phyloP scores from a whole-genome alignment of 2,329 filamentous ascomycete genomes.

The Fusarium sp. region DNA sequence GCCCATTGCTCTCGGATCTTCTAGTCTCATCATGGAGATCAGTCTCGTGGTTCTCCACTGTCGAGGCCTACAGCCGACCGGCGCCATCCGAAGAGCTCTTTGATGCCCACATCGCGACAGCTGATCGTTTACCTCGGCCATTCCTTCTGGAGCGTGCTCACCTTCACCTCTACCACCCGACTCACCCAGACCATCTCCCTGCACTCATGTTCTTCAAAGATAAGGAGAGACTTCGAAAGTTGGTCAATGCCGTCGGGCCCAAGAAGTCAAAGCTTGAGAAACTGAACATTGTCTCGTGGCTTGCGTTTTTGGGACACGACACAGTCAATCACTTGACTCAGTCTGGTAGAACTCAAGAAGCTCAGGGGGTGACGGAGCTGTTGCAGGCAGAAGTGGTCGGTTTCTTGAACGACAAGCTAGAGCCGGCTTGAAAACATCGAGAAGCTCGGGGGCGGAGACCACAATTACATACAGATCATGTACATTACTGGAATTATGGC shows the following conservation, averaged over 20 bases:
- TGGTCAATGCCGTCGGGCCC: slow-evolving; percentile 47
- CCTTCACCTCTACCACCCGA: slow-evolving; percentile 69
- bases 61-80: slow-evolving; percentile 62
- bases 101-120: slow-evolving; percentile 66
- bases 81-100: slow-evolving; percentile 65
- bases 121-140: slow-evolving; percentile 56
- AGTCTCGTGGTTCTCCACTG: slow-evolving; percentile 68
- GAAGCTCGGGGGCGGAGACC: neutral
- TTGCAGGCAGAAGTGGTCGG: slow-evolving; percentile 56
- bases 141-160: slow-evolving; percentile 66
- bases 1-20: slow-evolving; percentile 54
- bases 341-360: slow-evolving; percentile 59
- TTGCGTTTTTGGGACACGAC: slow-evolving; percentile 62
- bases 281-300: slow-evolving; percentile 55
- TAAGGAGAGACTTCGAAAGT: slow-evolving; percentile 50
- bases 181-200: slow-evolving; percentile 62
- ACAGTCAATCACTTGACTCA: slow-evolving; percentile 63
- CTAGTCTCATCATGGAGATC: slow-evolving; percentile 62
- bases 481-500: slow-evolving; percentile 28
- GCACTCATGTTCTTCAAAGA: slow-evolving; percentile 64
- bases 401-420: slow-evolving; percentile 48
- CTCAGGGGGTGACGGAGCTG: slow-evolving; percentile 58
- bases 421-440: slow-evolving; percentile 38
- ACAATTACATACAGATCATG: slow-evolving; percentile 5
- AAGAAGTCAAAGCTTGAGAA: slow-evolving; percentile 50